Conservation (phyloP, 176 grass and related monocot species). For the Phoenix roebelenii region DNA sequence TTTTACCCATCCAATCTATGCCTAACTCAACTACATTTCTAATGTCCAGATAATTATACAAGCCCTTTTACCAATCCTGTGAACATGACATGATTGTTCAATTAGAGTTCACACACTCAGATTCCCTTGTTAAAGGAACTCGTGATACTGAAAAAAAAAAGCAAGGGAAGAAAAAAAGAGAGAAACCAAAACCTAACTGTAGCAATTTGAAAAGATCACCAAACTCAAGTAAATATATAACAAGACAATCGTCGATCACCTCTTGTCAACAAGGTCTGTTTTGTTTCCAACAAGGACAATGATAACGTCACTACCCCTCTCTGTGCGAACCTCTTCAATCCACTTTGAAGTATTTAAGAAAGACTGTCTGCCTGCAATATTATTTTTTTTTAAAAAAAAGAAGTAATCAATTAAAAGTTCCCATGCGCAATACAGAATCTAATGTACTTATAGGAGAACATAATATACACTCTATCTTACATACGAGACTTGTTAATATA, state of each 20-base stretch:
- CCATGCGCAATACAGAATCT: too few relatives aligned
- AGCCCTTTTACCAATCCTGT: too few relatives aligned
- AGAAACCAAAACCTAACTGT: too few relatives aligned
- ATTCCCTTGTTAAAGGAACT: not conserved
- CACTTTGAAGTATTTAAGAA: constrained; percentile 99
- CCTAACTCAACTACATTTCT: too few relatives aligned
- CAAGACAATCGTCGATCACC: constrained; percentile 28
- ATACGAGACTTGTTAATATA: too few relatives aligned
- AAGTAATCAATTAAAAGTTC: constrained; percentile 2
- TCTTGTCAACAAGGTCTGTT: constrained; percentile 99
- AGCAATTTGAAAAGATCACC: too few relatives aligned
- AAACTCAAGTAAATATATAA: not conserved
- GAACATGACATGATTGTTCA: too few relatives aligned
- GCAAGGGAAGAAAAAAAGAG: not conserved
- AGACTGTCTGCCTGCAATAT: constrained; percentile 66
- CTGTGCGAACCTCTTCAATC: constrained; percentile 97
- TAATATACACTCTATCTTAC: too few relatives aligned
- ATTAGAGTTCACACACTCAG: too few relatives aligned
- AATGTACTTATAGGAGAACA: too few relatives aligned
- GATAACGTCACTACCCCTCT: constrained; percentile 96
- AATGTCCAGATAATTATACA: too few relatives aligned
- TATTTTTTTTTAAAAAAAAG: not conserved
- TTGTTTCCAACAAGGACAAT: constrained; percentile 99
- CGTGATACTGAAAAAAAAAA: not conserved
- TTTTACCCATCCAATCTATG: too few relatives aligned